Conservation (phyloP, 2,329 filamentous ascomycete genomes). For the Fusarium sp. region DNA sequence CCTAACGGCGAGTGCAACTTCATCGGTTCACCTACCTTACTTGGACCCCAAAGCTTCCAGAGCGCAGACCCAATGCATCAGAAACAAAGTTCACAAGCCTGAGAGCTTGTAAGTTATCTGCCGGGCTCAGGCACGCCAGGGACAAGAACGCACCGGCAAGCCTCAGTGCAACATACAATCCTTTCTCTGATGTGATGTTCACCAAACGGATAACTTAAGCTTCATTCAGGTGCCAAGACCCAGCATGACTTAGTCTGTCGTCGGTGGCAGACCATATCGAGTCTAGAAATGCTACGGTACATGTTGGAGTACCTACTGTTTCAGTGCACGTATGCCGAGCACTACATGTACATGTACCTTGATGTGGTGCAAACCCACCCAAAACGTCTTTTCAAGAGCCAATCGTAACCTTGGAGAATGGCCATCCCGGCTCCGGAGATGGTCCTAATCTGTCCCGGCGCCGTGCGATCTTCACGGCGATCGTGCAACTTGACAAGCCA, state of each 20-base stretch:
- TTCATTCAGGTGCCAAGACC: constrained; percentile 41
- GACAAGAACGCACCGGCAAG: constrained; percentile 38
- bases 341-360: constrained; percentile 25
- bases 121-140: constrained; percentile 43
- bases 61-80: not conserved
- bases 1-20: constrained; percentile 38
- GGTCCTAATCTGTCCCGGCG: constrained; percentile 48
- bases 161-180: constrained; percentile 31
- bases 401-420: constrained; percentile 39
- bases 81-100: constrained; percentile 23
- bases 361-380: constrained; percentile 25
- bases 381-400: constrained; percentile 36
- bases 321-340: constrained; percentile 34
- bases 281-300: constrained; percentile 39
- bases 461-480: constrained; percentile 49
- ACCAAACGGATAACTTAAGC: constrained; percentile 27
- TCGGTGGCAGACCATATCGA: constrained; percentile 41
- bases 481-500: constrained; percentile 53
- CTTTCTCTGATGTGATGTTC: constrained; percentile 17
- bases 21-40: constrained; percentile 16
- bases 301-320: constrained; percentile 31
- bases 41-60: constrained; percentile 23
- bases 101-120: constrained; percentile 31
- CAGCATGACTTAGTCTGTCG: constrained; percentile 33
- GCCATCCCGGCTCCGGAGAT: constrained; percentile 42